A percentile compares a stretch with the other conserved stretches of the same genome.
phyloP scores from a whole-genome alignment of 441 rosid genomes.

The Lepidium campestre region DNA sequence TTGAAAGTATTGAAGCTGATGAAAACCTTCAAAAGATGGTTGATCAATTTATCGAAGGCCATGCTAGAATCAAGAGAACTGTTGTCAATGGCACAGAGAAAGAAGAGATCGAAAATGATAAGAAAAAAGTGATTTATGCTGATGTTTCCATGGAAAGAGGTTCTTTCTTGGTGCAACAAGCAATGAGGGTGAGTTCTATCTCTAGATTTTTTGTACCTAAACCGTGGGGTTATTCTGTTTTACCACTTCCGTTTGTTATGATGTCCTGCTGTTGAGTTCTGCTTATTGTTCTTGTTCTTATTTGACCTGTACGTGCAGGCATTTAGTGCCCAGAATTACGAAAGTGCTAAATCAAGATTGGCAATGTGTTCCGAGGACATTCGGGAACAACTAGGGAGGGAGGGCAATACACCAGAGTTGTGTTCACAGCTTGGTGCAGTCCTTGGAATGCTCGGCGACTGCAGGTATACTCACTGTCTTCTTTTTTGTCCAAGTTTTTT shows the following conservation, averaged over 20 bases:
- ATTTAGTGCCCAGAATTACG: conserved; percentile 73
- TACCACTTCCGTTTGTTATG: not conserved
- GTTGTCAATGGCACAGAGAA: conserved; percentile 32
- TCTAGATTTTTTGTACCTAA: not conserved
- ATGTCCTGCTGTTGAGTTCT: not conserved
- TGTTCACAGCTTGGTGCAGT: conserved; percentile 99
- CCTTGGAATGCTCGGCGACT: conserved; percentile 97
- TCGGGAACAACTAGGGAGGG: conserved; percentile 56
- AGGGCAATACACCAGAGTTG: conserved; percentile 70
- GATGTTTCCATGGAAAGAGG: conserved; percentile 98
- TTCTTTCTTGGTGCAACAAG: conserved; percentile 93
- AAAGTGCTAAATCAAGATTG: conserved; percentile 92
- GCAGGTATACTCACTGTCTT: conserved; percentile 56
- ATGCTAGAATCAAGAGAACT: conserved; percentile 90
- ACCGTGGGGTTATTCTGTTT: not conserved
- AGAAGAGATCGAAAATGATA: conserved; percentile 40
- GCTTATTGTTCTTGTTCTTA: not conserved
- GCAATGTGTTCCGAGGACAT: conserved; percentile 78
- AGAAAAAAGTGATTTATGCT: conserved; percentile 67
- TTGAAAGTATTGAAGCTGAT: conserved; percentile 74
- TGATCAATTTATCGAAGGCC: conserved; percentile 90
- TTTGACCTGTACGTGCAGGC: conserved; percentile 47
- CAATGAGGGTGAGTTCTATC: conserved; percentile 80
- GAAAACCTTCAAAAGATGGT: conserved; percentile 66
- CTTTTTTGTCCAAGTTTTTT: not conserved